Percentiles rank a stretch among this genome's conserved stretches.
Evolutionary conservation across 306 rosid species (phyloP).

Genomic region (Ormosia semicastrata): DNA sequence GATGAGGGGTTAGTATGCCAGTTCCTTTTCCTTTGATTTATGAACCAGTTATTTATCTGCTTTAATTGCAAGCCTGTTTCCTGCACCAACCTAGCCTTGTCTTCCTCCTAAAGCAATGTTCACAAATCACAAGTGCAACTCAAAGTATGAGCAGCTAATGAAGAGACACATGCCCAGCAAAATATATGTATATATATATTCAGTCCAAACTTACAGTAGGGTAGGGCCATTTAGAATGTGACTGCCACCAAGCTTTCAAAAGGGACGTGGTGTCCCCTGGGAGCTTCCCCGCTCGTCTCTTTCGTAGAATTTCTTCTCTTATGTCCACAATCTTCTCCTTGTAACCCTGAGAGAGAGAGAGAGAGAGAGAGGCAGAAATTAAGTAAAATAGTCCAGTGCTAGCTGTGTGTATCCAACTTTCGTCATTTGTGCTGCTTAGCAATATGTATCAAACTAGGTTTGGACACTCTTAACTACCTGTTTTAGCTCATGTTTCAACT

Average conservation of each 20-base stretch:
- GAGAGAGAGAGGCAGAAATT: not conserved
- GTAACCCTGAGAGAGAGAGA: constrained; percentile 54
- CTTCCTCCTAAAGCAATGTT: constrained; percentile 70
- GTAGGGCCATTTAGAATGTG: constrained; percentile 99
- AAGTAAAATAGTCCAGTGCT: not conserved
- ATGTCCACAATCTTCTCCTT: constrained; percentile 91
- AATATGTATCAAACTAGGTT: no score
- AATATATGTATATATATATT: not conserved
- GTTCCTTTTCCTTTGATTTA: constrained; percentile 74
- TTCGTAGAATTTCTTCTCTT: constrained; percentile 87
- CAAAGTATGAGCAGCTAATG: not conserved
- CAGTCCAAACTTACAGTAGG: constrained; percentile 68
- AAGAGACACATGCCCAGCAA: not conserved
- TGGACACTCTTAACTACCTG: constrained; percentile 42
- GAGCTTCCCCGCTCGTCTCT: constrained; percentile 94
- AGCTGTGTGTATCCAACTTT: not conserved
- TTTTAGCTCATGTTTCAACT: constrained; percentile 74
- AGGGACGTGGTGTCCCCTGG: constrained; percentile 98
- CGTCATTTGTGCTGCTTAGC: not conserved
- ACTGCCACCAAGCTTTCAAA: constrained; percentile 94
- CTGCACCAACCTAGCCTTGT: constrained; percentile 81
- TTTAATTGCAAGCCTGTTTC: constrained; percentile 94
- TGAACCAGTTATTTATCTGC: constrained; percentile 59
- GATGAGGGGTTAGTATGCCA: constrained; percentile 81
- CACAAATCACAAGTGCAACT: not conserved